Evolutionary conservation across 1,284 basidiomycete species (phyloP).

Genomic region (Phylloporus sp.): DNA sequence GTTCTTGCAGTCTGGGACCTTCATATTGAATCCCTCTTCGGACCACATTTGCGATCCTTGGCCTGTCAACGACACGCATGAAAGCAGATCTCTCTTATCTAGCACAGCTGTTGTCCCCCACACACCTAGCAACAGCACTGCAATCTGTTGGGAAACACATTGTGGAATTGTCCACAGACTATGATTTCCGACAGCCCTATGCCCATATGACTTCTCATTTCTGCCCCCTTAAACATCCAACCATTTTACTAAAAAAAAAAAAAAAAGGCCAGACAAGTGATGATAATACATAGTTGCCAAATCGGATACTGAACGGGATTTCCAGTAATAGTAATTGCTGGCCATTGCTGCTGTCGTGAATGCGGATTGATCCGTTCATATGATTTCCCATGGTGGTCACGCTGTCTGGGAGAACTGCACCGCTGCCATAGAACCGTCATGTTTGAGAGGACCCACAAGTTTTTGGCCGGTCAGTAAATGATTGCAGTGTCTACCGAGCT

Average conservation of each 20-base stretch:
- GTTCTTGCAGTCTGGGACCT: constrained; percentile 86
- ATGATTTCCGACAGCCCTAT: no score
- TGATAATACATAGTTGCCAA: no score
- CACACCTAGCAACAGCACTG: constrained; percentile 56
- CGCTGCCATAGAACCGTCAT: background rate
- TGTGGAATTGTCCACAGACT: no score
- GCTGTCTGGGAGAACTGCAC: background rate
- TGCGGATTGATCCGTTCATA: background rate
- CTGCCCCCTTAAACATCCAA: no score
- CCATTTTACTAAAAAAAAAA: no score
- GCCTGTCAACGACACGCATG: constrained; percentile 52
- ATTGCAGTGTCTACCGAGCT: background rate
- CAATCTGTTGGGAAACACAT: no score
- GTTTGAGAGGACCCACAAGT: background rate
- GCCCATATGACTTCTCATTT: no score
- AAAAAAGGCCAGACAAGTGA: no score
- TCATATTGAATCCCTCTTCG: constrained; percentile 61
- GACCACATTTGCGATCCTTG: constrained; percentile 45
- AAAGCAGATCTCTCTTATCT: constrained; percentile 66
- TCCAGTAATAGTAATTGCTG: constrained; percentile 3
- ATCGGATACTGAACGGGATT: background rate
- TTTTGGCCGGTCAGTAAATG: background rate
- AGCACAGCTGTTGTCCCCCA: constrained; percentile 59
- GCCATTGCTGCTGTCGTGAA: background rate
- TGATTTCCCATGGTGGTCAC: background rate